Percentiles rank a stretch among this genome's conserved stretches.
phyloP scores from a whole-genome alignment of 495 filamentous ascomycete species.

The Annulohypoxylon nitens region DNA sequence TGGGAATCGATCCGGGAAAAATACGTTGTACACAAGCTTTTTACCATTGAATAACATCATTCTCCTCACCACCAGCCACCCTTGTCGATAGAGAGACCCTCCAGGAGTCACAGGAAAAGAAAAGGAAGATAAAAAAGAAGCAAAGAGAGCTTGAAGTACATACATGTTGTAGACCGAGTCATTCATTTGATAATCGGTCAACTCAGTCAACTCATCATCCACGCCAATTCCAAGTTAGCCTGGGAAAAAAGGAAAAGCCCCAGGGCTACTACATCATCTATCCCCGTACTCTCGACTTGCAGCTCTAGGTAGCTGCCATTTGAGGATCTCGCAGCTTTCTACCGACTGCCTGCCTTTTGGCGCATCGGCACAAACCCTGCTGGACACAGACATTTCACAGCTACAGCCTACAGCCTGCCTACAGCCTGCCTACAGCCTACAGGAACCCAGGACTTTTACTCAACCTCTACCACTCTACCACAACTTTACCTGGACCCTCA shows the following conservation, averaged over 20 bases:
- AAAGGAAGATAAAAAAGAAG: slow-evolving; percentile 10
- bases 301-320: slow-evolving; percentile 39
- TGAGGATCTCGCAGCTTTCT: slow-evolving; percentile 41
- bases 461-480: neutral
- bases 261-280: slow-evolving; percentile 8
- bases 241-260: neutral
- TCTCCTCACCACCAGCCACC: slow-evolving; percentile 2
- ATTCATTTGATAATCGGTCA: slow-evolving; percentile 53
- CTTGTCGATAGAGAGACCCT: slow-evolving; percentile 19
- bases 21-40: slow-evolving; percentile 15
- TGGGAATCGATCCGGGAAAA: slow-evolving; percentile 1
- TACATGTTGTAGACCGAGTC: slow-evolving; percentile 46
- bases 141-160: slow-evolving; percentile 5
- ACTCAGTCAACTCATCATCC: slow-evolving; percentile 39
- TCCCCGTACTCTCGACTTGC: slow-evolving; percentile 16
- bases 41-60: slow-evolving; percentile 29
- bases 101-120: slow-evolving; percentile 14
- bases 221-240: slow-evolving; percentile 26
- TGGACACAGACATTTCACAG: slow-evolving; percentile 29
- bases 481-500: neutral
- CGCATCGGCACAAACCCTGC: slow-evolving; percentile 24
- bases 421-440: neutral
- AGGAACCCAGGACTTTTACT: slow-evolving; percentile 7
- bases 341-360: slow-evolving; percentile 29
- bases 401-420: slow-evolving; percentile 15